Conservation (phyloP, 441 rosid species). For the Pelargonium australe region DNA sequence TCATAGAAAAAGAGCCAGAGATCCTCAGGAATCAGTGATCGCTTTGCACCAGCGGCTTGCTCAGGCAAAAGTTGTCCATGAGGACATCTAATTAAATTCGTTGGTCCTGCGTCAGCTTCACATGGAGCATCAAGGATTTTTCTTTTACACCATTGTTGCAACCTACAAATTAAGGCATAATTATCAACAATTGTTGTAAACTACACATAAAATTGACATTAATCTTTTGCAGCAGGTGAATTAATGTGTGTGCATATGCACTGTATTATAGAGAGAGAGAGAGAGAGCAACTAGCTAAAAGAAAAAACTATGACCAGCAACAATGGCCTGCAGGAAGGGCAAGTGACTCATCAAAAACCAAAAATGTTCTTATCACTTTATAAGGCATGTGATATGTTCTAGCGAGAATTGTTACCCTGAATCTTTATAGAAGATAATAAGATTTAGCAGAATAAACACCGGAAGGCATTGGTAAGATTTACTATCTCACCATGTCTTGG, state of each 20-base stretch:
- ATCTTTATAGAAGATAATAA: conserved; percentile 2
- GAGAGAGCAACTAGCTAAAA: neutral
- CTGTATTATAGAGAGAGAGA: neutral
- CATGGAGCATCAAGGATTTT: conserved; percentile 85
- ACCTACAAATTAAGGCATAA: conserved; percentile 40
- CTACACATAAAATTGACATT: neutral
- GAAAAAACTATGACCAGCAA: neutral
- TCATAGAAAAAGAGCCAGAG: conserved; percentile 84
- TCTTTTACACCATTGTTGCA: conserved; percentile 95
- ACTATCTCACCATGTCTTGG: conserved; percentile 68
- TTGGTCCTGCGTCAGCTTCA: conserved; percentile 94
- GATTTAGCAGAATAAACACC: conserved; percentile 8
- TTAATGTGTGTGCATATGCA: neutral
- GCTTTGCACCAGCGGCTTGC: conserved; percentile 86
- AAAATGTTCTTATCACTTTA: conserved; percentile 7
- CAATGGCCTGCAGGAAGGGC: neutral
- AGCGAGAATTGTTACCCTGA: neutral
- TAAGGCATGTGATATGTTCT: neutral
- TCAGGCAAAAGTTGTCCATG: conserved; percentile 87
- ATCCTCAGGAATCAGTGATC: conserved; percentile 71
- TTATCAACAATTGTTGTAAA: conserved; percentile 5
- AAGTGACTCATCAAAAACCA: neutral
- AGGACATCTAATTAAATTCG: conserved; percentile 63
- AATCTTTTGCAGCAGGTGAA: neutral
- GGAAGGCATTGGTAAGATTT: conserved; percentile 20